phyloP scores from a whole-genome alignment of 1,284 basidiomycete genomes.

The Caloboletus firmus region DNA sequence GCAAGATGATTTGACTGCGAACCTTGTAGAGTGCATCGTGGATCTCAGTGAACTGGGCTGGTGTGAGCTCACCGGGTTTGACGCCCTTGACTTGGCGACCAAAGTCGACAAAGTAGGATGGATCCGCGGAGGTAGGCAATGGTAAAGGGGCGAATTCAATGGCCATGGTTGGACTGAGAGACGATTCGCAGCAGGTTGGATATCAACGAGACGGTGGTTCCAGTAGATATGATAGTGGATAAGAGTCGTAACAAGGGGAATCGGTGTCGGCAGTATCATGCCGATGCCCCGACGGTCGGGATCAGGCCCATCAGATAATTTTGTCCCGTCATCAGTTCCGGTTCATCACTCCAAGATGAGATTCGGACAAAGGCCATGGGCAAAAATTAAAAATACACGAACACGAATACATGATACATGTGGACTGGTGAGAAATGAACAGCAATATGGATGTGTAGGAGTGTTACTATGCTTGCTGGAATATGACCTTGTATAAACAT shows the following conservation, averaged over 20 bases:
- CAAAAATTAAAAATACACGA: too few relatives aligned
- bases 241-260: not conserved
- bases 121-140: constrained; percentile 58
- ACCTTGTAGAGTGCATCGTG: constrained; percentile 69
- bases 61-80: constrained; percentile 54
- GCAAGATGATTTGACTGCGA: constrained; percentile 22
- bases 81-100: constrained; percentile 66
- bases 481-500: too few relatives aligned
- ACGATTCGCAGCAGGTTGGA: not conserved
- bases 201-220: not conserved
- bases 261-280: too few relatives aligned
- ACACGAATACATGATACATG: too few relatives aligned
- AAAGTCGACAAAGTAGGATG: constrained; percentile 58
- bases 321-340: too few relatives aligned
- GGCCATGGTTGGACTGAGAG: constrained; percentile 41
- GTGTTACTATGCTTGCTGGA: too few relatives aligned
- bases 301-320: too few relatives aligned
- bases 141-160: constrained; percentile 58
- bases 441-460: too few relatives aligned
- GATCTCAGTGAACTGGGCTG: constrained; percentile 59
- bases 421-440: too few relatives aligned
- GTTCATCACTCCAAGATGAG: too few relatives aligned
- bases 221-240: not conserved
- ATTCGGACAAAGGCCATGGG: too few relatives aligned
- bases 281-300: too few relatives aligned